Evolutionary conservation across 169 alveolate species (phyloP).

Genomic region (Pseudocohnilembus persalinus): DNA sequence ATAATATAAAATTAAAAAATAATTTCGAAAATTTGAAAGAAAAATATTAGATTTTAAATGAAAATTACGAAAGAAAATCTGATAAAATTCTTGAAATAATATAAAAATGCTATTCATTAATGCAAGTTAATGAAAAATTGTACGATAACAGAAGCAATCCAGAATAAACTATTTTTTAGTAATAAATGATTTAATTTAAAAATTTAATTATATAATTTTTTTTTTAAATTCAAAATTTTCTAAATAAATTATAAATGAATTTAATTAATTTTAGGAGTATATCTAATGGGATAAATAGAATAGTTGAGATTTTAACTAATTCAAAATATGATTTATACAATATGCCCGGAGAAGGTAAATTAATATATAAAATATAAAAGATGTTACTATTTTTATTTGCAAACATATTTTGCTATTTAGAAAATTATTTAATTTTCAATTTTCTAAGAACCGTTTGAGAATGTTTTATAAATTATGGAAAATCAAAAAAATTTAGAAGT

Average conservation of each 20-base stretch:
- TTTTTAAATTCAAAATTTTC: neutral
- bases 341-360: neutral
- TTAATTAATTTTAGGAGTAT: too few species aligned
- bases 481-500: neutral
- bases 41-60: constrained; percentile 6
- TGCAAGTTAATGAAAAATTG: constrained; percentile 6
- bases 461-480: too few species aligned
- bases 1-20: constrained; percentile 4
- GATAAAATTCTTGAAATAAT: neutral
- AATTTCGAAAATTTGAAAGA: constrained; percentile 19
- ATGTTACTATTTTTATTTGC: neutral
- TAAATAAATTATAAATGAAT: neutral
- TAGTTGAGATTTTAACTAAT: too few species aligned
- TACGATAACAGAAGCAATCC: neutral
- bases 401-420: neutral
- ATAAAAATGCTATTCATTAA: constrained; percentile 7
- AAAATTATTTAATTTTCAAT: neutral
- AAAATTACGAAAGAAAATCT: neutral
- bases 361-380: neutral
- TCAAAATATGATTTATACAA: neutral
- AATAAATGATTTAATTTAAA: neutral
- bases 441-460: neutral
- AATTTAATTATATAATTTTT: neutral
- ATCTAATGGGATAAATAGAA: too few species aligned
- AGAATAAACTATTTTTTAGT: neutral